Base-by-base conservation (phyloP, 768 basidiomycete species). In the Pilatotrama ljubarskyi region DNA sequence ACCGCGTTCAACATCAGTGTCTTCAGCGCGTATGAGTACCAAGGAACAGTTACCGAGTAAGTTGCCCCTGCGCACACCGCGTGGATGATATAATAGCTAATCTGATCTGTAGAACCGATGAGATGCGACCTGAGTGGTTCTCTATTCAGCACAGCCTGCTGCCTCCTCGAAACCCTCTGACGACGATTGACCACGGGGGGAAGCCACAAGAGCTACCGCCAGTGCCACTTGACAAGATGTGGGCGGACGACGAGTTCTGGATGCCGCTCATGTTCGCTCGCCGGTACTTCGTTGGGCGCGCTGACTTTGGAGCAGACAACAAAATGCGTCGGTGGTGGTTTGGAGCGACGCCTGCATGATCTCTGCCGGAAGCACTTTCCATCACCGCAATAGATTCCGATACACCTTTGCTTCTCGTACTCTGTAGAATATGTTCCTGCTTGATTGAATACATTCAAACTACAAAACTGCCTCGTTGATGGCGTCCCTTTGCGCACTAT, bases 71-170 rank as follows among this genome's bases (percentile, higher is more conserved):
- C 17, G 32, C 43, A 40, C 42, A 32, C 29, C 10, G 29, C 29
- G 4, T 32, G 29, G 10, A 32, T 32, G 29, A 32, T 4, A 32
- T 4, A 17, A 25, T 2, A 13, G n/a, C 44, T 29, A n/a, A 48
- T 17, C 0, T 17, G 8, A 32, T 25, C 11, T 32, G n/a, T 61
- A 95, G 93, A 66, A 85, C 89, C 0, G 92, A 95, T 32, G 93
- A 95, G 70, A 95, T 95, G 93, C 79, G 79, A 18, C 93, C 93
- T 0, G 70, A 84, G 66, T 95, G 93, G 93, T 93, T 91, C 69
- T 73, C 79, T 15, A 64, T 79, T 9, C 65, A 58, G 24, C 43
- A 58, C 35, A 58, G 22, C 58, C 66, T 63, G 62, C 48, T 24
- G 49, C 52, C 51, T 57, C 57, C 43, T 14, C 38, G n/a, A 5